Conservation (phyloP, 306 rosid species). For the Ziziphus jujuba region DNA sequence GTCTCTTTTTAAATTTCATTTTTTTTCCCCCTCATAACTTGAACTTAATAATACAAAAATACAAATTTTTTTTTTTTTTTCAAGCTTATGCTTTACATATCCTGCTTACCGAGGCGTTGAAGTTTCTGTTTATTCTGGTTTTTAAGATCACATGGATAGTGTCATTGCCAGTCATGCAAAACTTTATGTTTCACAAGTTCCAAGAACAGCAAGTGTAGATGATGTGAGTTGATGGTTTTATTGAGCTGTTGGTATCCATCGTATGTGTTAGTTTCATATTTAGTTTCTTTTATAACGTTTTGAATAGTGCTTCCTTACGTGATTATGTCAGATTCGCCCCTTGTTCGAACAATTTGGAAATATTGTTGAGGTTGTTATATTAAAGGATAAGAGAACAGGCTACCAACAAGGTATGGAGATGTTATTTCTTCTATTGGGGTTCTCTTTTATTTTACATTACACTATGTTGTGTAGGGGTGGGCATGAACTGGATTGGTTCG, state of each 20-base stretch:
- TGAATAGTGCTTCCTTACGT: constrained; percentile 5
- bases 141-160: constrained; percentile 51
- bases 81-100: background rate
- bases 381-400: constrained; percentile 73
- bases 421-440: background rate
- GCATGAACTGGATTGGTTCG: no score
- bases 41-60: background rate
- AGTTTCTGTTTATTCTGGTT: background rate
- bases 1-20: no score
- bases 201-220: constrained; percentile 60
- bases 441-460: background rate
- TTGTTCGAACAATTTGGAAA: constrained; percentile 73
- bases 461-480: no score
- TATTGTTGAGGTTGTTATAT: constrained; percentile 69
- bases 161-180: constrained; percentile 31
- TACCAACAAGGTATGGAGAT: constrained; percentile 63
- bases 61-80: background rate
- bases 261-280: background rate
- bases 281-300: constrained; percentile 1
- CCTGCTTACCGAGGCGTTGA: background rate
- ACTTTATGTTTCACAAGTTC: constrained; percentile 80
- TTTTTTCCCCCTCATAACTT: no score
- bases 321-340: constrained; percentile 51
- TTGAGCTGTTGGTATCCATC: constrained; percentile 1
- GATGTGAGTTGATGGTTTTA: constrained; percentile 48